These are phyloP conservation scores for Penicillium sp. DNA, from an alignment of 2,329 filamentous ascomycete species.

Conservation along the genomic window DNA sequence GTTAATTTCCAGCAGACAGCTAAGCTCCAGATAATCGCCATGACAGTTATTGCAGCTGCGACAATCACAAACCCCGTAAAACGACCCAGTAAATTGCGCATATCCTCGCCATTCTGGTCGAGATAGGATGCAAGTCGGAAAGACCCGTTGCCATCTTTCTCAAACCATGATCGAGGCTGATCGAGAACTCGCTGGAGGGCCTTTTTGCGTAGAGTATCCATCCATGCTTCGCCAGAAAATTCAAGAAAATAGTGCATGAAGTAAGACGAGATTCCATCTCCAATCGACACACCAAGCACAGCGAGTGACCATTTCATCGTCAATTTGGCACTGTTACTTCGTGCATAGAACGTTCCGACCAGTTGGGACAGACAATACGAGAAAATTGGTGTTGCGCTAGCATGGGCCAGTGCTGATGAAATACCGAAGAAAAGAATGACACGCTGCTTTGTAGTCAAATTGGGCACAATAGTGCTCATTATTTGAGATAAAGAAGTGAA, in stretches of 20 bases:
- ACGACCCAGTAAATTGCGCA: conserved; percentile 74
- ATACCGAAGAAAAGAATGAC: conserved; percentile 59
- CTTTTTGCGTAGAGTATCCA: conserved; percentile 65
- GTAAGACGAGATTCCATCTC: conserved; percentile 65
- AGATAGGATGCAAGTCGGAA: conserved; percentile 66
- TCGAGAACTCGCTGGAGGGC: conserved; percentile 68
- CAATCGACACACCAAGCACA: conserved; percentile 65
- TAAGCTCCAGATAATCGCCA: conserved; percentile 73
- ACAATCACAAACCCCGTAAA: conserved; percentile 71
- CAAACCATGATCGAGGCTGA: conserved; percentile 78
- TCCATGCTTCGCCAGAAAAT: conserved; percentile 69
- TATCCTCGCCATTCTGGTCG: conserved; percentile 81
- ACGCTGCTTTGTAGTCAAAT: conserved; percentile 53
- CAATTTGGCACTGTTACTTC: conserved; percentile 47
- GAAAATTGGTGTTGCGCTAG: conserved; percentile 69
- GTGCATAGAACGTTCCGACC: conserved; percentile 64
- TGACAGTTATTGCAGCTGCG: conserved; percentile 62
- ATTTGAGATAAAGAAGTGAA: conserved; percentile 51
- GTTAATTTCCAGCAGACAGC: conserved; percentile 75
- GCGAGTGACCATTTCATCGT: conserved; percentile 66
- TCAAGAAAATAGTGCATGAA: conserved; percentile 70
- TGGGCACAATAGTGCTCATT: conserved; percentile 68
- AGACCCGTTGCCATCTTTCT: conserved; percentile 62
- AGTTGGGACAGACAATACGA: conserved; percentile 72
- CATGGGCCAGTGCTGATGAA: conserved; percentile 61